Evolutionary conservation across 495 filamentous ascomycete species (phyloP).

Genomic region (Hyaloscypha bicolor): DNA sequence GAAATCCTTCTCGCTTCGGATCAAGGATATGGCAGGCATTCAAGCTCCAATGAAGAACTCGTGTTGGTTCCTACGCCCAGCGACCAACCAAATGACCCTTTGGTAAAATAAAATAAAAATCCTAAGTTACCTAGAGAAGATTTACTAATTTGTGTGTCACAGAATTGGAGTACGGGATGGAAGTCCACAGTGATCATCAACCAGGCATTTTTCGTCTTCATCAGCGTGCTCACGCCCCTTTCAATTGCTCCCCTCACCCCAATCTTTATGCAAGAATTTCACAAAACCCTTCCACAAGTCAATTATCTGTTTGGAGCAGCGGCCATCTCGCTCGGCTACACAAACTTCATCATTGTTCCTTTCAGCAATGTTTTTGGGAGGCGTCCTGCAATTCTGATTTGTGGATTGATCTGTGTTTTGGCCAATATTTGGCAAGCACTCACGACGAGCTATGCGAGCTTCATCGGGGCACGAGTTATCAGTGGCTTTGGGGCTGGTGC

Average conservation of each 20-base stretch:
- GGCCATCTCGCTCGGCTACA: constrained; percentile 61
- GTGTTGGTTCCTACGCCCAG: constrained; percentile 54
- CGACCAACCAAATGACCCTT: constrained; percentile 52
- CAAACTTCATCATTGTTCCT: constrained; percentile 64
- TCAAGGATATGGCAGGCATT: constrained; percentile 39
- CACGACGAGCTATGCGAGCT: constrained; percentile 55
- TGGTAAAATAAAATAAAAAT: constrained; percentile 59
- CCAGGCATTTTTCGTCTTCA: constrained; percentile 23
- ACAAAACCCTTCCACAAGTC: constrained; percentile 21
- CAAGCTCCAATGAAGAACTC: constrained; percentile 41
- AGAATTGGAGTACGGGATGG: constrained; percentile 37
- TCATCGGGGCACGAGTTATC: constrained; percentile 65
- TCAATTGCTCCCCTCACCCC: constrained; percentile 27
- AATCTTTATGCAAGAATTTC: constrained; percentile 26
- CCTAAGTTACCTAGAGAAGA: constrained; percentile 34
- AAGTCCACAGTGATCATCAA: constrained; percentile 22
- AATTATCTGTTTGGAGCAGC: constrained; percentile 46
- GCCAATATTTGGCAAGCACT: constrained; percentile 61
- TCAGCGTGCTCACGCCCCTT: constrained; percentile 19
- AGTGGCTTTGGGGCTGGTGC: constrained; percentile 62
- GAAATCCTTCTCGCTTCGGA: constrained; percentile 59
- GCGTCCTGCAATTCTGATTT: constrained; percentile 57
- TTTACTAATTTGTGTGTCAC: constrained; percentile 50
- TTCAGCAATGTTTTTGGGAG: constrained; percentile 59
- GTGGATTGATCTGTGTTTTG: constrained; percentile 54